Conservation (phyloP, 2,329 filamentous ascomycete genomes). For the Cladosporium sp. region DNA sequence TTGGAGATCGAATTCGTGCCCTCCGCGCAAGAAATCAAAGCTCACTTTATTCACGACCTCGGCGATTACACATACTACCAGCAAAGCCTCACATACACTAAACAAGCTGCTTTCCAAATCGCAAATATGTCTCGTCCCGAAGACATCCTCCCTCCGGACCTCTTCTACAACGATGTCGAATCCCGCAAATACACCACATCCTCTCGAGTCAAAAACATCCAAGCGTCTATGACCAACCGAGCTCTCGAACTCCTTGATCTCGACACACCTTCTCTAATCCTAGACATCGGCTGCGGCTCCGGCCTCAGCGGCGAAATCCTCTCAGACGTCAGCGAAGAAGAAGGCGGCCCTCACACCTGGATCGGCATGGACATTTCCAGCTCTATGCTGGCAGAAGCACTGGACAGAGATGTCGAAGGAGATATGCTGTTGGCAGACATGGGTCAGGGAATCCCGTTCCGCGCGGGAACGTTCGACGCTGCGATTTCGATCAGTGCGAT, state of each 20-base stretch:
- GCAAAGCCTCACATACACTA: not conserved
- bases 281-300: slow-evolving; percentile 95
- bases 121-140: slow-evolving; percentile 90
- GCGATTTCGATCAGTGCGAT: slow-evolving; percentile 92
- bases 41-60: not conserved
- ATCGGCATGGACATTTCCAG: slow-evolving; percentile 94
- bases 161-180: slow-evolving; percentile 95
- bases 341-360: slow-evolving; percentile 88
- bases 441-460: slow-evolving; percentile 90
- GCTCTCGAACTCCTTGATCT: slow-evolving; percentile 89
- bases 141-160: slow-evolving; percentile 88
- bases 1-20: slow-evolving; percentile 1
- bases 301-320: slow-evolving; percentile 93
- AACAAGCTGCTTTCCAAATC: not conserved
- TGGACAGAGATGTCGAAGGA: slow-evolving; percentile 87
- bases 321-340: slow-evolving; percentile 62
- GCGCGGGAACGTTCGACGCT: slow-evolving; percentile 87
- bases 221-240: slow-evolving; percentile 88
- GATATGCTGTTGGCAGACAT: slow-evolving; percentile 94
- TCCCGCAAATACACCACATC: slow-evolving; percentile 96
- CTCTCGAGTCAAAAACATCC: slow-evolving; percentile 91
- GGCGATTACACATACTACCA: not conserved
- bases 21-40: not conserved
- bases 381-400: slow-evolving; percentile 93
- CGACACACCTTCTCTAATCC: slow-evolving; percentile 73